These are phyloP conservation scores for Rhizopogon salebrosus DNA, from an alignment of 768 basidiomycete species.

Conservation along the genomic window DNA sequence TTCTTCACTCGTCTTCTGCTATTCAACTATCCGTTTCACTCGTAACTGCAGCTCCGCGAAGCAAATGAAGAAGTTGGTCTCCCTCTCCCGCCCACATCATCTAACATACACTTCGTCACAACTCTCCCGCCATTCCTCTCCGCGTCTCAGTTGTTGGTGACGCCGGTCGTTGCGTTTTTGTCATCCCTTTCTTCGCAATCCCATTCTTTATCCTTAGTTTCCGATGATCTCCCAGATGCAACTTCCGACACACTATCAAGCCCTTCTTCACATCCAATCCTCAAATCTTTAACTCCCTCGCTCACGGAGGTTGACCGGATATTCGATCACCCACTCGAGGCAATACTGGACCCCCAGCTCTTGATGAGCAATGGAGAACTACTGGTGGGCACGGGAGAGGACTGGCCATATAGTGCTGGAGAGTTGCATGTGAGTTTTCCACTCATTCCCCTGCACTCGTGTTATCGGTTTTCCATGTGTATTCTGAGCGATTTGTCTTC, in stretches of 20 bases:
- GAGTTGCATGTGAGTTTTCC: constrained; percentile 58
- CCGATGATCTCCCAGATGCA: background rate
- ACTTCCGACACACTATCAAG: constrained; percentile 5
- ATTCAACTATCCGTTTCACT: background rate
- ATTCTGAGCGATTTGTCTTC: background rate
- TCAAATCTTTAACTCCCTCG: constrained; percentile 49
- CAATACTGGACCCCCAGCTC: constrained; percentile 57
- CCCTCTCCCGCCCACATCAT: constrained; percentile 39
- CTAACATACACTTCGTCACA: constrained; percentile 55
- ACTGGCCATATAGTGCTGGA: constrained; percentile 72
- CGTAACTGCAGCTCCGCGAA: constrained; percentile 58
- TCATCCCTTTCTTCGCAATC: constrained; percentile 30
- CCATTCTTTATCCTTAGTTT: no score
- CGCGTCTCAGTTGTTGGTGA: constrained; percentile 63
- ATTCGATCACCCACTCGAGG: constrained; percentile 76
- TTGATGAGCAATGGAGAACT: constrained; percentile 31
- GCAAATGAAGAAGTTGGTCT: constrained; percentile 82
- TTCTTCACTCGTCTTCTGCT: background rate
- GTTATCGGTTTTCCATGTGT: background rate
- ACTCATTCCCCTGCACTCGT: background rate
- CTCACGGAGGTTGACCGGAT: constrained; percentile 72
- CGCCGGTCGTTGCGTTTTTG: constrained; percentile 72
- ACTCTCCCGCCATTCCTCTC: constrained; percentile 66
- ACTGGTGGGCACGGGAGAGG: constrained; percentile 54
- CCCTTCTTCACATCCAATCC: constrained; percentile 21